Evolutionary conservation across 2,329 filamentous ascomycete species (phyloP).

Genomic region (Beauveria australis): DNA sequence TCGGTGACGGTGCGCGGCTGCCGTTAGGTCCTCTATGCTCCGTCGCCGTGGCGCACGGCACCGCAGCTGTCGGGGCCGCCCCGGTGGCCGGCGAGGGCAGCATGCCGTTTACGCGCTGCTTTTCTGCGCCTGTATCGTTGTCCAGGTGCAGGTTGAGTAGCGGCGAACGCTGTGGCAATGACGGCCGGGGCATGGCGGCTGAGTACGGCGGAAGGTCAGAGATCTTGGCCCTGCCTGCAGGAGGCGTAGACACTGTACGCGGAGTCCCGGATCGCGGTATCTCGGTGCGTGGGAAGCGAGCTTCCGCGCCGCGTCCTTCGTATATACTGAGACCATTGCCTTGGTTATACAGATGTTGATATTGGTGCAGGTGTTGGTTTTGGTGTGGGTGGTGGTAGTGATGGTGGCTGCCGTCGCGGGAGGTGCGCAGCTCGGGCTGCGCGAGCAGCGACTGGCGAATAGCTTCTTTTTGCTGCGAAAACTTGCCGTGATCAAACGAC

Average conservation of each 20-base stretch:
- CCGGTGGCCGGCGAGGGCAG: slow-evolving; percentile 17
- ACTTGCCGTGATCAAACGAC: slow-evolving; percentile 30
- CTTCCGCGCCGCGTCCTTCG: slow-evolving; percentile 14
- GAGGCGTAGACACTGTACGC: slow-evolving; percentile 45
- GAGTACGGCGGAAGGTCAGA: slow-evolving; percentile 18
- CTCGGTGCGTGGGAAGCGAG: slow-evolving; percentile 10
- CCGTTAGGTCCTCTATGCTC: slow-evolving; percentile 17
- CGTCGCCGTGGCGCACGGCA: slow-evolving; percentile 13
- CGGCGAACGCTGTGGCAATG: slow-evolving; percentile 33
- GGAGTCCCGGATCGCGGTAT: slow-evolving; percentile 26
- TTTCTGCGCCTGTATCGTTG: slow-evolving; percentile 14
- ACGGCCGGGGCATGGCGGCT: slow-evolving; percentile 37
- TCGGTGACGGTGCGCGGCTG: slow-evolving; percentile 35
- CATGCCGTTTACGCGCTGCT: background rate
- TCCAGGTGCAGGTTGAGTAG: slow-evolving; percentile 37
- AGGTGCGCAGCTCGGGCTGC: slow-evolving; percentile 17
- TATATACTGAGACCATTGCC: slow-evolving; percentile 18
- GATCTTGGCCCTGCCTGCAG: slow-evolving; percentile 34
- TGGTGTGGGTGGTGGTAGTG: background rate
- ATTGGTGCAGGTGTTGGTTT: slow-evolving; percentile 3
- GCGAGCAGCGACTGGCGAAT: slow-evolving; percentile 22
- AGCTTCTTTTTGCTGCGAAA: slow-evolving; percentile 22
- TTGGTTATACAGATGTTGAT: background rate
- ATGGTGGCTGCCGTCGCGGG: background rate
- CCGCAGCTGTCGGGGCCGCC: slow-evolving; percentile 18